A percentile compares a stretch with the other conserved stretches of the same genome.
phyloP scores from a whole-genome alignment of 2,329 filamentous ascomycete genomes.

The Aspergillus sp. region DNA sequence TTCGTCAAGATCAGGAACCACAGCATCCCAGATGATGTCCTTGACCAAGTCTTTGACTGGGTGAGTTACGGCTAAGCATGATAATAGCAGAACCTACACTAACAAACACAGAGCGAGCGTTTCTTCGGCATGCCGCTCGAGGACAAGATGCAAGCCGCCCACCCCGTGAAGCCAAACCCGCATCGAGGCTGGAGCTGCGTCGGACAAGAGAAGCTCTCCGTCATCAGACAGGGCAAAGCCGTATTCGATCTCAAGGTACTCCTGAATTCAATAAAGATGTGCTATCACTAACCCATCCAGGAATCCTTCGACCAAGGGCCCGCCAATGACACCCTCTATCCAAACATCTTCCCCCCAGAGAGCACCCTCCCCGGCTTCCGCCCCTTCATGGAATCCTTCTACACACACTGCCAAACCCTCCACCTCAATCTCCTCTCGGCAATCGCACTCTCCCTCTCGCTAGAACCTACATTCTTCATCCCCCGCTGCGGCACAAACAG shows the following conservation, averaged over 20 bases:
- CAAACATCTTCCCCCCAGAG: constrained; percentile 11
- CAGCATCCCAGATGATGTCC: not conserved
- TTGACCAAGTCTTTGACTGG: constrained; percentile 6
- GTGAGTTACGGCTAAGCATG: not conserved
- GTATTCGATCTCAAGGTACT: constrained; percentile 25
- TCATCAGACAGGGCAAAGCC: constrained; percentile 21
- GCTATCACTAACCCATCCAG: not conserved
- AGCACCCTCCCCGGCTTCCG: constrained; percentile 11
- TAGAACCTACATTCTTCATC: not conserved
- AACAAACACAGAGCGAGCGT: constrained; percentile 2
- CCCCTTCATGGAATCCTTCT: constrained; percentile 13
- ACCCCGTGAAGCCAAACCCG: constrained; percentile 29
- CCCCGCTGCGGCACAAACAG: not conserved
- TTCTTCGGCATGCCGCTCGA: constrained; percentile 28
- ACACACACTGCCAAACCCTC: constrained; percentile 1
- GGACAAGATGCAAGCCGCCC: constrained; percentile 30
- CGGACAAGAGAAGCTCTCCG: constrained; percentile 29
- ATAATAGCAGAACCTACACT: not conserved
- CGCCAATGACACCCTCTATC: constrained; percentile 1
- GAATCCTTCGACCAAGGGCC: constrained; percentile 16
- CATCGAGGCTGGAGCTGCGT: constrained; percentile 34
- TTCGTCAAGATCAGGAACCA: constrained; percentile 9
- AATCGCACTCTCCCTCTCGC: constrained; percentile 3
- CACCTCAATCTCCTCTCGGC: constrained; percentile 6
- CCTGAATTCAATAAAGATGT: not conserved